Base-by-base conservation (phyloP, 2,329 filamentous ascomycete genomes). In the Xylaria polymorpha region DNA sequence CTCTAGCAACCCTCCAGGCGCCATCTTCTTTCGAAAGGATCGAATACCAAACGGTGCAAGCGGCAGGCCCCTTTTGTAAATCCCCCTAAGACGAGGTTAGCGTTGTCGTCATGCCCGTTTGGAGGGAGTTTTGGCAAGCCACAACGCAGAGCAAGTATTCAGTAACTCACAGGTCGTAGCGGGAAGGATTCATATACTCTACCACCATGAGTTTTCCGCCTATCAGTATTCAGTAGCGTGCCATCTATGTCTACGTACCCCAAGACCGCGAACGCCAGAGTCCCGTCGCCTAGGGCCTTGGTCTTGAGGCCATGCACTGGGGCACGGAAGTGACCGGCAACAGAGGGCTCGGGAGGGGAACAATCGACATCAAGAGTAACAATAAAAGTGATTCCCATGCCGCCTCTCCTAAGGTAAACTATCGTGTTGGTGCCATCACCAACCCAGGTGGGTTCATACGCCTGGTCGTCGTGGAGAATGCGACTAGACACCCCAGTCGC, bases 31-130 rank as follows among this genome's bases (percentile, higher is more conserved):
- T 74, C 18, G 61, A 61, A 8, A 83, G 73, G 12, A 73, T 76
- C 10, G 77, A 79, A 73, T 82, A 83, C 79, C 81, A 84, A 32
- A 84, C 77, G 4, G 76, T 71, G 61, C 80, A 77, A 22, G 74
- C 77, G 46, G 79, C 73, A 8, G 75, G 72, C 25, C 75, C 77
- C 29, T 73, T 73, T 41, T 79, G 79, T 0, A 74, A 64, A 63
- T 80, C 77, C 78, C 50, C 50, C 50, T 53, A 8, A 5, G 15
- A 53, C 15, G 50, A 32, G 25, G 15, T 53, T 53, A 53, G 50
- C 48, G 9, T 51, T 25, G 20, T 8, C 12, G 8, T 51, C 14
- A 25, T n/a, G 18, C 8, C n/a, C 8, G 18, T 22, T 53, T n/a
- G 15, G 48, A 3, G 2, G 18, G 25, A n/a, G 15, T 53, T 7